Base-by-base conservation (phyloP, 805 yeast genomes). In the Blastobotrys robertii region DNA sequence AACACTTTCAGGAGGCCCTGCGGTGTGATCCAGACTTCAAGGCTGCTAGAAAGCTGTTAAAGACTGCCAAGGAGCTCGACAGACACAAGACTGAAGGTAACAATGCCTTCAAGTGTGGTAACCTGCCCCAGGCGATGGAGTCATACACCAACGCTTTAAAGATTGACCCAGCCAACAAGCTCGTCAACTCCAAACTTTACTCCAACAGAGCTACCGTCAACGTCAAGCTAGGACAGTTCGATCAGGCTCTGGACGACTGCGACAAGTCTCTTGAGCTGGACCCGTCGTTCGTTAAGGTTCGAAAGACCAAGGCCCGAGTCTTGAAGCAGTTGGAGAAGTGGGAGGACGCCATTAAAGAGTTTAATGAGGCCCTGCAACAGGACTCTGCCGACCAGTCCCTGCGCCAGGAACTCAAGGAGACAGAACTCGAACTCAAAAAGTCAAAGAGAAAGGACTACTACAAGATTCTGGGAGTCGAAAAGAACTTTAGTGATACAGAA, bases 171-270 rank as follows among this genome's bases (percentile, higher is more conserved):
- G 50, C 63, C 9, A 78, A 79, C 41, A 76, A 84, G 2, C 71
- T 79, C 29, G 52, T 52, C 11, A 60, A 56, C 43, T 44, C 63
- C 38, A 58, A 54, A 44, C 77, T 81, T 49, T 85, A 69, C 57
- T 80, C 95, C 8, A 90, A 90, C 63, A 71, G 96, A 50, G 96
- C 97, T 0, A 87, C 88, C 45, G 94, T 84, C 1, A 79, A 85
- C 51, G 71, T 85, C 54, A 79, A 83, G 56, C 60, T 82, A 40
- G 95, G 86, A 53, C 76, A 76, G 51, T 81, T 80, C 58, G 94
- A 90, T 3, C 73, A 74, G 46, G 94, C 95, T 0, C 70, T 88
- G 2, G 65, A 60, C 11, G 97, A 90, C 63, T 78, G 94, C 56
- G 77, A 78, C 34, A 65, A 64, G 16, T 80, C 96, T 0, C 66